These are phyloP conservation scores for Hawksworthiomyces lignivorus DNA, from an alignment of 2,329 filamentous ascomycete species.

Conservation along the genomic window DNA sequence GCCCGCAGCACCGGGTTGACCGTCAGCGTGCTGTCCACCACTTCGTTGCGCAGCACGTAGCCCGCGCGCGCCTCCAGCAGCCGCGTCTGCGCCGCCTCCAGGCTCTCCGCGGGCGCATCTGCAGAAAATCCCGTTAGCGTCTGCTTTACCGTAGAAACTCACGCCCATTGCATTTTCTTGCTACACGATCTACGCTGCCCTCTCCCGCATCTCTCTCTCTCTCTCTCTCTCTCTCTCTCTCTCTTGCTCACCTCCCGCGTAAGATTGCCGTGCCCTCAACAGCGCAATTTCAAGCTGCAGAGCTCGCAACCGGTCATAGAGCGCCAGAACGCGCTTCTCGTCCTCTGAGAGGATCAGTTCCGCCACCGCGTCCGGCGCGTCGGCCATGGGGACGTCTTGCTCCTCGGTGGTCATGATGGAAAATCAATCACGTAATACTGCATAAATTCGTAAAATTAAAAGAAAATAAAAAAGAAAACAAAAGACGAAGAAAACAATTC, in stretches of 20 bases:
- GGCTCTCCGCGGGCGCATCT: conserved; percentile 18
- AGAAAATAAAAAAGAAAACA: no score
- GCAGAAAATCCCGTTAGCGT: neutral
- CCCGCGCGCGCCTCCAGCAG: conserved; percentile 63
- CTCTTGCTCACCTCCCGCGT: conserved; percentile 31
- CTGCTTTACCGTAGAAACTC: neutral
- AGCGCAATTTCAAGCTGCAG: conserved; percentile 66
- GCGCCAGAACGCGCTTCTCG: conserved; percentile 58
- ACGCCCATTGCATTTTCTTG: neutral
- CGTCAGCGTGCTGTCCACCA: conserved; percentile 60
- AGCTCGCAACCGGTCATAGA: conserved; percentile 65
- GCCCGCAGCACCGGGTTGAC: conserved; percentile 71
- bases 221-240: no score
- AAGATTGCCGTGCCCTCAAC: conserved; percentile 41
- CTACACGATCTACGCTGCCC: neutral
- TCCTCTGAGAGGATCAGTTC: conserved; percentile 53
- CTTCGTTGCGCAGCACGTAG: conserved; percentile 62
- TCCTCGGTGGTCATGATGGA: conserved; percentile 3
- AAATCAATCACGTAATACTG: no score
- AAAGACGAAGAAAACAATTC: no score
- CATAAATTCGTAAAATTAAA: no score
- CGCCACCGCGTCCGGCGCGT: conserved; percentile 7
- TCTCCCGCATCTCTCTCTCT: no score
- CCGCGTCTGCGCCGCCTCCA: conserved; percentile 53
- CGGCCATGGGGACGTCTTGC: conserved; percentile 12